Evolutionary conservation across 1,284 basidiomycete species (phyloP).

Genomic region (Irpex sp.): DNA sequence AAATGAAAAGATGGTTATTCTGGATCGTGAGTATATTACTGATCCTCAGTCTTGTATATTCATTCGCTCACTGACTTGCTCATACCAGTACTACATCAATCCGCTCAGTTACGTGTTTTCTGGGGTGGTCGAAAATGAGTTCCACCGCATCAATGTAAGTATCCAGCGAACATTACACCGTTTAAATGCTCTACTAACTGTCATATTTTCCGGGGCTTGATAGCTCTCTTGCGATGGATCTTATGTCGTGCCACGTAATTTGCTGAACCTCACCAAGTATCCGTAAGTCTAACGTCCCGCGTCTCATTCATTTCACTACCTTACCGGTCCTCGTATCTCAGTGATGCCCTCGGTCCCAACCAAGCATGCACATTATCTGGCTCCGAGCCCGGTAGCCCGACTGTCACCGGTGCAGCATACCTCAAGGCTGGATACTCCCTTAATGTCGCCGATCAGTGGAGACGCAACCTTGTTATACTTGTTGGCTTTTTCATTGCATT

Average conservation of each 20-base stretch:
- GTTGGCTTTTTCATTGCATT: conserved; percentile 67
- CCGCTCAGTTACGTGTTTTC: conserved; percentile 80
- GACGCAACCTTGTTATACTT: conserved; percentile 53
- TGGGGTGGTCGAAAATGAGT: conserved; percentile 82
- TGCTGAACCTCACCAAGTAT: conserved; percentile 23
- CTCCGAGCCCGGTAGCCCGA: conserved; percentile 41
- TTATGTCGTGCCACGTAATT: conserved; percentile 1
- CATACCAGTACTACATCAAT: conserved; percentile 66
- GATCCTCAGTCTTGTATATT: too few species aligned
- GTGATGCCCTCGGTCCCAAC: conserved; percentile 53
- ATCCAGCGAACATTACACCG: too few species aligned
- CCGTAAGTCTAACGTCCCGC: conserved; percentile 42
- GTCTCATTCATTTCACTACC: conserved; percentile 4
- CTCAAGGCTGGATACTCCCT: conserved; percentile 54
- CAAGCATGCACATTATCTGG: conserved; percentile 71
- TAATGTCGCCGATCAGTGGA: conserved; percentile 53
- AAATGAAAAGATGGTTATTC: conserved; percentile 88
- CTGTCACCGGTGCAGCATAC: conserved; percentile 55
- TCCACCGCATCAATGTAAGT: conserved; percentile 61
- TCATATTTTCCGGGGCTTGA: too few species aligned
- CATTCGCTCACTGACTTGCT: too few species aligned
- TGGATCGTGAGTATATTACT: conserved; percentile 60
- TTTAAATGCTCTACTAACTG: too few species aligned
- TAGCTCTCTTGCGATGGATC: not conserved
- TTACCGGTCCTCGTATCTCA: not conserved